Conservation (phyloP, 1,284 basidiomycete species). For the Vanrija pseudolonga region DNA sequence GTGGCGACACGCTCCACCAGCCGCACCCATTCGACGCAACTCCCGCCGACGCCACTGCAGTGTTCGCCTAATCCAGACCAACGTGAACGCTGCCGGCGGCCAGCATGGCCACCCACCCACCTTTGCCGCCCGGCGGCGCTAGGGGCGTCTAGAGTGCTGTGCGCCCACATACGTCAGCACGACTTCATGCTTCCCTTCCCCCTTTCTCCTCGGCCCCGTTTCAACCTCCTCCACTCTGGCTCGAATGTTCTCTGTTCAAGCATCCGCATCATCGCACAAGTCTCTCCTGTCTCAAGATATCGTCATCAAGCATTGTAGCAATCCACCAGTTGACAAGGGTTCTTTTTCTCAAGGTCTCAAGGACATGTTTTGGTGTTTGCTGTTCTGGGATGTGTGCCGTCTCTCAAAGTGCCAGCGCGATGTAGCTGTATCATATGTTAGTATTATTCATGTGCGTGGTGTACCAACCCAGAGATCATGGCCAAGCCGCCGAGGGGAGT, state of each 20-base stretch:
- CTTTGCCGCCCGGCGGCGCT: no score
- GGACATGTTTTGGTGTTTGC: neutral
- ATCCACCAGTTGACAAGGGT: neutral
- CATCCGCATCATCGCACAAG: neutral
- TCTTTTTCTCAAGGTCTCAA: neutral
- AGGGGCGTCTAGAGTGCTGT: no score
- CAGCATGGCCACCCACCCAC: no score
- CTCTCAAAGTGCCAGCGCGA: constrained; percentile 21
- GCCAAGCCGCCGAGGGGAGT: constrained; percentile 69
- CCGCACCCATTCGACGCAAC: neutral
- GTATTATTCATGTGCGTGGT: constrained; percentile 1
- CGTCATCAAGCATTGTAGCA: neutral
- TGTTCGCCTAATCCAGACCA: no score
- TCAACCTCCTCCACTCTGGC: no score
- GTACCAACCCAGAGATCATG: constrained; percentile 72
- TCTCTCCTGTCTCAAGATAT: neutral
- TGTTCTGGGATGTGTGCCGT: neutral
- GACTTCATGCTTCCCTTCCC: no score
- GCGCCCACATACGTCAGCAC: no score
- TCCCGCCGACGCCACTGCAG: neutral
- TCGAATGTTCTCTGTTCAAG: no score
- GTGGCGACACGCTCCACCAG: no score
- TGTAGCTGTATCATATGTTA: constrained; percentile 21
- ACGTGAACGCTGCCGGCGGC: no score
- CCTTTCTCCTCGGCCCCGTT: no score